Conservation (phyloP, 139 green algal species). For the Picochlorum sp. region DNA sequence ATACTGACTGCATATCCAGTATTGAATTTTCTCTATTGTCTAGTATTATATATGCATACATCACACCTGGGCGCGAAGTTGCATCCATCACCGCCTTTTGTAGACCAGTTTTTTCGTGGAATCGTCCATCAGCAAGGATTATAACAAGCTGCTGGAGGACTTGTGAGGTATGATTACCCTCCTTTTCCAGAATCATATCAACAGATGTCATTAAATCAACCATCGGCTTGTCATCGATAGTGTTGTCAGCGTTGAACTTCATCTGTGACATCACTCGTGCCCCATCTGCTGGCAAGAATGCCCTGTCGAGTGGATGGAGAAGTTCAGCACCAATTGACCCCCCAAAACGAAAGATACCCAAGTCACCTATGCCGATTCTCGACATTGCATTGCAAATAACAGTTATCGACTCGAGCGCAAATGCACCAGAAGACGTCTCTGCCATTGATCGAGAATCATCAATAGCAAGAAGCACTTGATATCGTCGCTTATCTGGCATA, state of each 20-base stretch:
- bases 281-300: conserved; percentile 75
- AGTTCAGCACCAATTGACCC: conserved; percentile 52
- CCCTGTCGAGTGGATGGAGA: conserved; percentile 73
- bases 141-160: conserved; percentile 88
- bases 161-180: background rate
- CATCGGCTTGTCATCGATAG: conserved; percentile 84
- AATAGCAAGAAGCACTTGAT: conserved; percentile 88
- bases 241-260: conserved; percentile 87
- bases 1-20: conserved; percentile 86
- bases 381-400: conserved; percentile 79
- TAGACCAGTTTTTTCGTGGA: conserved; percentile 92
- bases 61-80: conserved; percentile 54
- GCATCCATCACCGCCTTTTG: conserved; percentile 49
- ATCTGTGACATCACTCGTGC: conserved; percentile 57
- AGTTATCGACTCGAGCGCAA: conserved; percentile 85
- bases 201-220: conserved; percentile 72
- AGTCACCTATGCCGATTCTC: conserved; percentile 81
- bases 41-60: conserved; percentile 86
- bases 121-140: conserved; percentile 91
- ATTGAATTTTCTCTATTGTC: conserved; percentile 64
- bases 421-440: conserved; percentile 74
- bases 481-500: conserved; percentile 84
- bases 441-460: conserved; percentile 91
- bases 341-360: conserved; percentile 89
- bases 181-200: conserved; percentile 54